phyloP scores from a whole-genome alignment of 73 alveolate genomes.

The Strombidium stylifer region DNA sequence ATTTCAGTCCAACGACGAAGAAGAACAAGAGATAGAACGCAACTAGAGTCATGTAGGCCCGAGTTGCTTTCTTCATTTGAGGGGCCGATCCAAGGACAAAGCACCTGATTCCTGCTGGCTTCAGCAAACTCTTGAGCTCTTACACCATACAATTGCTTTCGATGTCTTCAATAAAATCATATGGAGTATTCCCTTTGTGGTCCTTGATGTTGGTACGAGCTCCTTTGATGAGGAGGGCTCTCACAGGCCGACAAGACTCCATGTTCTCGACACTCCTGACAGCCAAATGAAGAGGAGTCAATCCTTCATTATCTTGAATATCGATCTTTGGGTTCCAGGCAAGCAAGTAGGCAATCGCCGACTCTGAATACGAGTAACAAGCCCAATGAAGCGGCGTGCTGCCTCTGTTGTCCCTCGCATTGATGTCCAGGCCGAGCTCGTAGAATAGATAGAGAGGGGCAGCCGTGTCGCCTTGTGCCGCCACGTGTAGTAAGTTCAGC shows the following conservation, averaged over 20 bases:
- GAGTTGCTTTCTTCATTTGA: no score
- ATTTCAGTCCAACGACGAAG: no score
- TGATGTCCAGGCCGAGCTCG: slow-evolving; percentile 7
- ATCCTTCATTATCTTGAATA: slow-evolving; percentile 36
- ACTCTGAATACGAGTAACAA: slow-evolving; percentile 19
- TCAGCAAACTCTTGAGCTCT: slow-evolving; percentile 34
- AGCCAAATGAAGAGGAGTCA: slow-evolving; percentile 47
- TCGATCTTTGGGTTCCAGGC: slow-evolving; percentile 45
- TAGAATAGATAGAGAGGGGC: slow-evolving; percentile 16
- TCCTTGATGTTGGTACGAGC: slow-evolving; percentile 22
- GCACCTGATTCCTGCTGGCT: no score
- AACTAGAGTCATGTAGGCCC: no score
- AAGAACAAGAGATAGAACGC: no score
- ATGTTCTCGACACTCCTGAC: slow-evolving; percentile 7
- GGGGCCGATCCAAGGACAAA: no score
- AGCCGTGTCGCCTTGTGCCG: slow-evolving; percentile 40
- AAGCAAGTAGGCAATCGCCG: slow-evolving; percentile 35
- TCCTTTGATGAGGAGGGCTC: slow-evolving; percentile 33
- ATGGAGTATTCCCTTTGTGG: slow-evolving; percentile 11
- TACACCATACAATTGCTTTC: neutral
- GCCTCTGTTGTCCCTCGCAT: slow-evolving; percentile 13
- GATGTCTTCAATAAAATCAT: slow-evolving; percentile 14
- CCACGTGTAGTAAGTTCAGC: slow-evolving; percentile 32
- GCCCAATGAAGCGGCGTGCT: slow-evolving; percentile 51
- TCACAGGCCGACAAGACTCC: slow-evolving; percentile 24